Base-by-base conservation (phyloP, 2,329 filamentous ascomycete genomes). In the Pleomassaria siparia region DNA sequence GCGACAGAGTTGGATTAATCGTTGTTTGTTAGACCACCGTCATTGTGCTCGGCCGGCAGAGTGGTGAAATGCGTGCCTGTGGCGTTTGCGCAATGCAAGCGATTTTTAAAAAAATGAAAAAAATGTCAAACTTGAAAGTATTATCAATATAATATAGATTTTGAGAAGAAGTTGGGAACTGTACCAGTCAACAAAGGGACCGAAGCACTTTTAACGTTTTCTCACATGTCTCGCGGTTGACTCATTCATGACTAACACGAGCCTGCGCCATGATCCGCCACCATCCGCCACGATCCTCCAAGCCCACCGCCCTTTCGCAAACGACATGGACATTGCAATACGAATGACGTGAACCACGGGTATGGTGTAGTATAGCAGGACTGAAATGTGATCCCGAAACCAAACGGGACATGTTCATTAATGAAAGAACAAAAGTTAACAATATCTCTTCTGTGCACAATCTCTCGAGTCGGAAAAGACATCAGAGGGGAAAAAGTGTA, bases 221-320 rank as follows among this genome's bases (percentile, higher is more conserved):
- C n/a, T n/a, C n/a, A n/a, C n/a, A n/a, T n/a, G n/a, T n/a, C 11
- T 37, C 9, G 18, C 28, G 6, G 37, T 40, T 40, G 37, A 40
- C 37, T 40, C 37, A 40, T 40, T 40, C 3, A 29, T 40, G 5
- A 28, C 26, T 28, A 24, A 26, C 24, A 29, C 22, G 39, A 6
- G 37, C 37, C 25, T 40, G 37, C 37, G 37, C 37, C 37, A 40
- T 24, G 18, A 28, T 28, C 37, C 13, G 26, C 8, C n/a, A 15
- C 5, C 5, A 28, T n/a, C n/a, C n/a, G n/a, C n/a, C n/a, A n/a
- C n/a, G n/a, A n/a, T n/a, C n/a, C n/a, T n/a, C n/a, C n/a, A n/a
- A n/a, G n/a, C n/a, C n/a, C 37, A 9, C 37, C 37, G 22, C 22
- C 40, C 37, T 40, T 26, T 26, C 28, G 4, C 22, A 9, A 40